Conservation (phyloP, 441 rosid genomes). For the Euphorbia celastroides region DNA sequence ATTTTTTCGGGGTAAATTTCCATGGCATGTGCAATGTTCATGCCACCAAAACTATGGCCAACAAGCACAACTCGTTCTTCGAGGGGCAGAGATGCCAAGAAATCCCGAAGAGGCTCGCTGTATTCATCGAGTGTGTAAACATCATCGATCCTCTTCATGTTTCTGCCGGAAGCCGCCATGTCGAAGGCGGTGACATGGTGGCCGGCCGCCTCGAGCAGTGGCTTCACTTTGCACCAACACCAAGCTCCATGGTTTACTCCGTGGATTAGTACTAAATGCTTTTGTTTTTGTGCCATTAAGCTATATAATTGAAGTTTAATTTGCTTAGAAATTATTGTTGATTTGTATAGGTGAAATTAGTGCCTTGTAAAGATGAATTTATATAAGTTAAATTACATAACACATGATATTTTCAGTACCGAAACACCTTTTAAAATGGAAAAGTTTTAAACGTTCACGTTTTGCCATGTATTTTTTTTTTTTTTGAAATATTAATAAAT, state of each 20-base stretch:
- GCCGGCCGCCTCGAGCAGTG: slow-evolving; percentile 34
- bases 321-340: too few species aligned
- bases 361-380: too few species aligned
- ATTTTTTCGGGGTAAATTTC: slow-evolving; percentile 58
- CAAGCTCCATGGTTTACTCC: slow-evolving; percentile 46
- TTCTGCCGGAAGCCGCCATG: slow-evolving; percentile 46
- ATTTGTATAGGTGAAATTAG: too few species aligned
- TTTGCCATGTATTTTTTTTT: too few species aligned
- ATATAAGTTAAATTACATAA: too few species aligned
- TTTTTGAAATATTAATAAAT: too few species aligned
- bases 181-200: slow-evolving; percentile 34
- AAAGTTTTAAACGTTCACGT: too few species aligned
- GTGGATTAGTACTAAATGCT: slow-evolving; percentile 48
- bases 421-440: too few species aligned
- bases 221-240: slow-evolving; percentile 47
- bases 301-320: too few species aligned
- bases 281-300: neutral
- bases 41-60: slow-evolving; percentile 66
- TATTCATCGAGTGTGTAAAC: slow-evolving; percentile 34
- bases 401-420: too few species aligned
- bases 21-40: slow-evolving; percentile 41
- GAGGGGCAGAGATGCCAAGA: slow-evolving; percentile 32
- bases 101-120: slow-evolving; percentile 42
- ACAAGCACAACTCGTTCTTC: slow-evolving; percentile 51
- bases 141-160: slow-evolving; percentile 34